phyloP scores from a whole-genome alignment of 345 rosid genomes.

The Alliaria petiolata region DNA sequence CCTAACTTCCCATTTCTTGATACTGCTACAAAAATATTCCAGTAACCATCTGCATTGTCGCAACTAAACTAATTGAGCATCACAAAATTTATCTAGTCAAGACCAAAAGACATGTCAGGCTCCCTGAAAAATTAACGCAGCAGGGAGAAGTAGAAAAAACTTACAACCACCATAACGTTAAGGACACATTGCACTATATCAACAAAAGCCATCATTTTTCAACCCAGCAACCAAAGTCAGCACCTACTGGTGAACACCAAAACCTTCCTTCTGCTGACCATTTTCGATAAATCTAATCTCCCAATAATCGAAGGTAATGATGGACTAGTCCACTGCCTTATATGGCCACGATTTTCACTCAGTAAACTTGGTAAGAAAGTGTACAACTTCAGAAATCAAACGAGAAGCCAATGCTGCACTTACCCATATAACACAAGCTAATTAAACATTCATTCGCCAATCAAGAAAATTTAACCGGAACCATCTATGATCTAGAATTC shows the following conservation, averaged over 20 bases:
- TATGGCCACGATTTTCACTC: neutral
- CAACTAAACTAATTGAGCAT: neutral
- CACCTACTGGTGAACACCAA: neutral
- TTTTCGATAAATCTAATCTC: neutral
- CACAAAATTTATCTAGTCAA: neutral
- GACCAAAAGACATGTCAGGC: neutral
- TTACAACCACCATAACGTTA: neutral
- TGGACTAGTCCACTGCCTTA: neutral
- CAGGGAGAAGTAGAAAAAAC: neutral
- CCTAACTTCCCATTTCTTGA: neutral
- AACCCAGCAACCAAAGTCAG: neutral
- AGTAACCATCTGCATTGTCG: slow-evolving; percentile 1
- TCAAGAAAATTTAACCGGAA: neutral
- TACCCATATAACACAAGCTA: neutral
- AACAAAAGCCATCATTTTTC: neutral
- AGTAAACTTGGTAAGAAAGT: neutral
- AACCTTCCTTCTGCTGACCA: neutral
- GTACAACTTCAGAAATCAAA: neutral
- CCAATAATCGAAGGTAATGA: neutral
- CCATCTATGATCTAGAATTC: neutral
- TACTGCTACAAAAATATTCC: neutral
- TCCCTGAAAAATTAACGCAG: neutral
- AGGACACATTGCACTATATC: neutral
- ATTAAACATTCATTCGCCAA: neutral
- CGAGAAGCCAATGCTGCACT: neutral